Conservation (phyloP, 495 filamentous ascomycete species). For the Penicillium simplicissimum region DNA sequence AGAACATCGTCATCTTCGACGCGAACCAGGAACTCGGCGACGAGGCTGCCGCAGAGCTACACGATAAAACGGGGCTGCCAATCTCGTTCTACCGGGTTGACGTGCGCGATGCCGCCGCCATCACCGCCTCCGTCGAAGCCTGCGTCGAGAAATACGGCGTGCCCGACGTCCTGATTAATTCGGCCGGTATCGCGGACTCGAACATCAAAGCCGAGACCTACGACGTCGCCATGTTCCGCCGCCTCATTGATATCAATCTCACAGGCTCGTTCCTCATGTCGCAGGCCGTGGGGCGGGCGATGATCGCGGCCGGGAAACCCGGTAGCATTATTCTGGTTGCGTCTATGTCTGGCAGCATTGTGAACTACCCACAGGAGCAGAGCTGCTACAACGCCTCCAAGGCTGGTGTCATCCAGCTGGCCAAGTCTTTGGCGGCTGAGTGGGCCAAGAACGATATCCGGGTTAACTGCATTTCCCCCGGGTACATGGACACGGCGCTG, state of each 20-base stretch:
- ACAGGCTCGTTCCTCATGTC: constrained; percentile 7
- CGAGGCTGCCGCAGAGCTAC: constrained; percentile 2
- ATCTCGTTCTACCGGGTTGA: constrained; percentile 9
- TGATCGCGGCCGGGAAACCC: constrained; percentile 31
- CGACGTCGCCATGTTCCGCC: constrained; percentile 9
- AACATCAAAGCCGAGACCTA: constrained; percentile 11
- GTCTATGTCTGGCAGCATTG: constrained; percentile 64
- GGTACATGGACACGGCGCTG: constrained; percentile 79
- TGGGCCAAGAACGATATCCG: constrained; percentile 74
- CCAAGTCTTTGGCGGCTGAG: constrained; percentile 74
- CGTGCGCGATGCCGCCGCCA: constrained; percentile 7
- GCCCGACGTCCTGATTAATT: constrained; percentile 65
- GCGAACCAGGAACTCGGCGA: constrained; percentile 9
- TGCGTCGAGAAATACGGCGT: constrained; percentile 8
- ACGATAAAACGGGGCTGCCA: constrained; percentile 5
- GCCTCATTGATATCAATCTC: constrained; percentile 8
- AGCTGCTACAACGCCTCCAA: constrained; percentile 71
- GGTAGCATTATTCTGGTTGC: constrained; percentile 59
- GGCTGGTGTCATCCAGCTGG: constrained; percentile 49
- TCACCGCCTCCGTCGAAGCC: constrained; percentile 6
- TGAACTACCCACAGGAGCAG: constrained; percentile 68
- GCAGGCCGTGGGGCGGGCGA: constrained; percentile 1
- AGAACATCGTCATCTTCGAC: constrained; percentile 28
- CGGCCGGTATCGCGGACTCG: constrained; percentile 35
- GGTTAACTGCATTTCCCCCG: constrained; percentile 75